Base-by-base conservation (phyloP, 1,139 yeast species). In the Candida neerlandica region DNA sequence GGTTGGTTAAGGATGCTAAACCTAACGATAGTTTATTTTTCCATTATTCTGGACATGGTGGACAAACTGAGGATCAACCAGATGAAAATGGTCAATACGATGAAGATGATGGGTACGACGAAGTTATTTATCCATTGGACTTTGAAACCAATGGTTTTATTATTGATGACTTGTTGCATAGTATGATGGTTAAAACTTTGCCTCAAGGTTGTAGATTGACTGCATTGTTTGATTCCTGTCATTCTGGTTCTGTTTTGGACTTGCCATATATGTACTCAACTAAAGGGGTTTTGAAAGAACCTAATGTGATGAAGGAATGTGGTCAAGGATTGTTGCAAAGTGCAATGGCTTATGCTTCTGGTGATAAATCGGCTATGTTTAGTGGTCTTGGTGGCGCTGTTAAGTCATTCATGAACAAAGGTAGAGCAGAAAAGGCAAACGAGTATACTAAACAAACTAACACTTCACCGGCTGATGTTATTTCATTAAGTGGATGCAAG, bases 1-100 rank as follows among this genome's bases (percentile, higher is more conserved):
- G 98, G 98, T 78, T 92, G 26, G 96, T 89, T 21, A 74, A 74
- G 41, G 92, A 80, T 55, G 97, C 97, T 0, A 75, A 76, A 54
- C 90, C 97, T n/a, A 89, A 91, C 61, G 96, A 94, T 72, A 82
- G 89, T 23, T 70, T 85, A 53, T 86, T 91, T 57, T 85, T 91
- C 77, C 97, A 91, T 66, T 91, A 87, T 66, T 88, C 96, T 0
- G 97, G 98, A 7, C 98, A 92, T 65, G 98, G 98, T 32, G 96
- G 97, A 7, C 86, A 85, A 59, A 84, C 89, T 9, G 72, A 77
- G 51, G 97, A 92, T 66, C 64, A 73, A 46, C 52, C 55, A 3
- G 55, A 52, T 43, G 51, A 52, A 30, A 45, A 52, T 35, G 55
- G 55, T 4, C 89, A 89, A 61, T 97, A 97, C 19, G 98, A 92